These are phyloP conservation scores for Arthroderma sp. DNA, from an alignment of 2,329 filamentous ascomycete species.

Conservation along the genomic window DNA sequence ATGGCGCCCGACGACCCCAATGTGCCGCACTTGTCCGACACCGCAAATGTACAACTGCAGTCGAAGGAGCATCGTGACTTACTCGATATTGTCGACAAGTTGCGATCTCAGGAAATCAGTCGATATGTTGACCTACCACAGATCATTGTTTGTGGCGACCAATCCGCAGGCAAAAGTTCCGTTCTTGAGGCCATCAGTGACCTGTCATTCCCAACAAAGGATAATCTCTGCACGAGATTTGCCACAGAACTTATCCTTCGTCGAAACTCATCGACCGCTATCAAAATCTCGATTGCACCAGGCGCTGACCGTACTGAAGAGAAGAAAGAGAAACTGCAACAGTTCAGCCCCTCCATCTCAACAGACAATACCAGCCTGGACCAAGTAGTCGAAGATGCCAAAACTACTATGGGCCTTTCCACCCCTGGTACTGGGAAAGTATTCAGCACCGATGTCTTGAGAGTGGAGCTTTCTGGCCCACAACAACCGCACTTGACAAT, in stretches of 20 bases:
- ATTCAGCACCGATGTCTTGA: conserved; percentile 6
- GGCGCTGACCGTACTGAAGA: conserved; percentile 7
- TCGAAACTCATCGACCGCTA: conserved; percentile 2
- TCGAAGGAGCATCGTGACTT: conserved; percentile 34
- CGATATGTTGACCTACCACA: conserved; percentile 28
- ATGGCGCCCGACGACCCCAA: no score
- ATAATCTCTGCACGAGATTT: conserved; percentile 21
- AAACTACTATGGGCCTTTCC: conserved; percentile 8
- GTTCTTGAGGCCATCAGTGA: conserved; percentile 21
- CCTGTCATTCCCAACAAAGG: conserved; percentile 16
- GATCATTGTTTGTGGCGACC: conserved; percentile 20
- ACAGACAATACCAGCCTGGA: background rate
- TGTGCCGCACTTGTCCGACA: no score
- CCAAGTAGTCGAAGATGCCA: conserved; percentile 6
- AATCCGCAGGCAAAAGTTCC: conserved; percentile 20
- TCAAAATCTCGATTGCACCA: conserved; percentile 13
- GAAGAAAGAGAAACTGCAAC: conserved; percentile 10
- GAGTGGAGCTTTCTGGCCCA: conserved; percentile 9
- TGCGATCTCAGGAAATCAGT: conserved; percentile 38
- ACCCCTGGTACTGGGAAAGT: conserved; percentile 8
- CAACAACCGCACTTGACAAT: conserved; percentile 7
- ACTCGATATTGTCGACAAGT: conserved; percentile 40
- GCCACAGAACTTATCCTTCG: conserved; percentile 19
- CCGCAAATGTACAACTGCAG: conserved; percentile 1
- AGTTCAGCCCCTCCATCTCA: conserved; percentile 8